Evolutionary conservation across 2,329 filamentous ascomycete species (phyloP), one percentile per base, ranked within the genome.

Genomic region (Diaporthe longicolla): DNA sequence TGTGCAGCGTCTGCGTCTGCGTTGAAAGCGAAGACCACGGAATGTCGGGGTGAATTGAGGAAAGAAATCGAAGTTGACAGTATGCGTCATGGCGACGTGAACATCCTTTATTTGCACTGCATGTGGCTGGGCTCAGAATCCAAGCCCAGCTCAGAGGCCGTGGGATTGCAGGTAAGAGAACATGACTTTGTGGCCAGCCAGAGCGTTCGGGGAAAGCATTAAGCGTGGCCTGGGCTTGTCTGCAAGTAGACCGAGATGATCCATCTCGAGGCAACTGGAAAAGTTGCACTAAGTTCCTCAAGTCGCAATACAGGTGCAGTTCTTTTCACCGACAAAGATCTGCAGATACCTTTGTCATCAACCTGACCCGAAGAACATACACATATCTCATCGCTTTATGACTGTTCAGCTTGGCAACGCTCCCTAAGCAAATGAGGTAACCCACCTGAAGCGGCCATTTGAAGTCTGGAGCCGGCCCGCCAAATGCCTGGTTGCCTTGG

Each of bases 131-230:
- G 9, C 6, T 26, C 26, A 7, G 29, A 15, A 43, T 24, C 9
- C 37, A 21, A 11, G 43, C 21, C n/a, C 35, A 45, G 24, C 9
- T 45, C n/a, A 54, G 15, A 63, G 40, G 40, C 43, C 43, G 29
- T 63, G 58, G 58, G 21, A 59, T 35, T 70, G 24, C 71, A 75
- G 57, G 70, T 78, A 80, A 54, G 78, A 76, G 45, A 79, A 79
- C 19, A 76, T 78, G 52, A 78, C 74, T 59, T 80, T 59, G 71
- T 77, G 80, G 6, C 80, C 81, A 19, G 78, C 79, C 7, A 79
- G 80, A n/a, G 81, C 82, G 76, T 84, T 84, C n/a, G 79, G 79
- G 61, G 82, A 79, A 35, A 84, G 75, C 5, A 81, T 78, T 35
- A 84, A 76, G 9, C 77, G 84, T 82, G 9, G 1, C 82, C 82